These are phyloP conservation scores for Candida peoriensis DNA, from an alignment of 805 yeast species.

Conservation along the genomic window DNA sequence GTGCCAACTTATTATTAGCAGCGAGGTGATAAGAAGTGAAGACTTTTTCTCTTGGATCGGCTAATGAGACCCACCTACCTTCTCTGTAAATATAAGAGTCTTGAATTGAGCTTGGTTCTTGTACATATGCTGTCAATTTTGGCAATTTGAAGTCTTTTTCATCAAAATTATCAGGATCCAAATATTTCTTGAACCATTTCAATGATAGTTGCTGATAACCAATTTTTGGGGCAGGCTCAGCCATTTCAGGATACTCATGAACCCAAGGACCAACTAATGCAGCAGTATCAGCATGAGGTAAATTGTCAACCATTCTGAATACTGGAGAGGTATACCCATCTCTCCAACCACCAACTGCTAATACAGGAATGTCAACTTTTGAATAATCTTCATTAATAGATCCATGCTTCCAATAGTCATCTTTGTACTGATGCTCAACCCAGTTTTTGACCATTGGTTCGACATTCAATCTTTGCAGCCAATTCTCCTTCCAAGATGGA, in stretches of 20 bases:
- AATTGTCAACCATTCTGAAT: conserved; percentile 36
- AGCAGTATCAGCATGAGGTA: conserved; percentile 30
- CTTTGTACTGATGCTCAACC: conserved; percentile 40
- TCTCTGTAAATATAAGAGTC: conserved; percentile 34
- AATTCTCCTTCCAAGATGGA: conserved; percentile 34
- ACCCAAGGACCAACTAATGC: conserved; percentile 45
- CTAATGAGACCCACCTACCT: conserved; percentile 36
- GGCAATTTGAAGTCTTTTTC: conserved; percentile 26
- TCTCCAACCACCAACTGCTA: conserved; percentile 43
- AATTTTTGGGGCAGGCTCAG: conserved; percentile 39
- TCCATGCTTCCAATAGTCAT: conserved; percentile 44
- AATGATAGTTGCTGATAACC: conserved; percentile 39
- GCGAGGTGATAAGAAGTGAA: conserved; percentile 12
- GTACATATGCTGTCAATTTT: conserved; percentile 35
- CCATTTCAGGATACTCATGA: conserved; percentile 44
- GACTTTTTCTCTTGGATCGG: conserved; percentile 12
- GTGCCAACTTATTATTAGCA: conserved; percentile 8
- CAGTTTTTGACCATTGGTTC: conserved; percentile 38
- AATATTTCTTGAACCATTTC: conserved; percentile 37
- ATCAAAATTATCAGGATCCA: conserved; percentile 25
- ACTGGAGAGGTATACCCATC: conserved; percentile 43
- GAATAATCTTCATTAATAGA: conserved; percentile 37
- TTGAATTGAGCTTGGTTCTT: conserved; percentile 35
- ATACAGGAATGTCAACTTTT: conserved; percentile 37
- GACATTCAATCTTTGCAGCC: conserved; percentile 33